Evolutionary conservation across 352 stramenopile genomes (phyloP), one percentile per base, ranked within the genome.

Genomic region (Globisporangium middletonii): DNA sequence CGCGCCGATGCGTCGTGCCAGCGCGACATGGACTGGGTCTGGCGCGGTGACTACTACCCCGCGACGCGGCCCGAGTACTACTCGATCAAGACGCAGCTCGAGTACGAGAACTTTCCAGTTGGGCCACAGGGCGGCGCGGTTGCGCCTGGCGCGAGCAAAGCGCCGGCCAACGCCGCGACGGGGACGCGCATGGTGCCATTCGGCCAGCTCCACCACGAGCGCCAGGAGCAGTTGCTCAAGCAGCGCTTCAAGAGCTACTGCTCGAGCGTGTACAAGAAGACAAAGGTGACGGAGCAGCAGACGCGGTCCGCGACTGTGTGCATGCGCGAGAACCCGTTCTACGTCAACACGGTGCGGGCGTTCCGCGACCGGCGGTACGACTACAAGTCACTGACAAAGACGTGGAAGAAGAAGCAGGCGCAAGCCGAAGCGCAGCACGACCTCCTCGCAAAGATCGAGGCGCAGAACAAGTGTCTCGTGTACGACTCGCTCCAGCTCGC

Each of bases 301-400:
- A 96, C 93, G 41, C 81, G 96, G 13, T 90, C 86, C 12, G 96
- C 97, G 26, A 99, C 95, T 27, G 92, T 99, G 4, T 99, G 97
- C 63, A 99, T 99, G 97, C 83, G 97, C 44, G 97, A 99, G 71
- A 99, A 99, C 67, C 88, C 97, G 19, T 99, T 99, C 63, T 99
- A 99, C 66, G 97, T 99, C 9, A 96, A 99, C 74, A 99, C 97
- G 3, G 96, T 99, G 7, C 90, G 96, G n/a, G 90, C 92, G 15
- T 99, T 99, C 67, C 91, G 97, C 50, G 97, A 99, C 66, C 92
- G 97, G 50, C 87, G 97, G 3, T 99, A 99, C 73, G 97, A 99
- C 63, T 99, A 99, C 77, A 99, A 99, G 72, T 92, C 95, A 38
- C 71, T 99, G 50, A 99, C 96, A 0, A 99, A 99, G 68, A 84